These are phyloP conservation scores for Lactifluus subvellereus DNA, from an alignment of 768 basidiomycete species.

Conservation along the genomic window DNA sequence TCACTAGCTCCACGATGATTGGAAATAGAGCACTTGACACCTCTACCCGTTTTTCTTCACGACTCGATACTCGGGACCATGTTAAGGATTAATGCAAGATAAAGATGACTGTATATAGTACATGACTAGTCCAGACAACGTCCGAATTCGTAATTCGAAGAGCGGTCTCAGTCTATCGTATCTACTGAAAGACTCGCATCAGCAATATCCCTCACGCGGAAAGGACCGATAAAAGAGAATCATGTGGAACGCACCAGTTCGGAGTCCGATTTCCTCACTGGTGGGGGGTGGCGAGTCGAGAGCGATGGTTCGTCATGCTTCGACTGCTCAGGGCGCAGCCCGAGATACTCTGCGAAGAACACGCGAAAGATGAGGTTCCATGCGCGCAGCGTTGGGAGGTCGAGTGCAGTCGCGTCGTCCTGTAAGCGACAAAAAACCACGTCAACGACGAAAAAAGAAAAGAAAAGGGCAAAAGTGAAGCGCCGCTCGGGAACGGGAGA, in stretches of 20 bases:
- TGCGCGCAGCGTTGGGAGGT: slow-evolving; percentile 76
- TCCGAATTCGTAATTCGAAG: neutral
- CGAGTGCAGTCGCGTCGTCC: slow-evolving; percentile 87
- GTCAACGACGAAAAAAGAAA: slow-evolving; percentile 1
- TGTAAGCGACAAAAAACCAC: slow-evolving; percentile 28
- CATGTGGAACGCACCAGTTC: slow-evolving; percentile 6
- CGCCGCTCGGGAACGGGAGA: neutral
- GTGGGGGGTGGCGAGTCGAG: neutral
- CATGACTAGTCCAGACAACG: neutral
- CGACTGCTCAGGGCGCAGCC: slow-evolving; percentile 46
- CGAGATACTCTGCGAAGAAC: slow-evolving; percentile 86
- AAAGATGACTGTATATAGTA: neutral
- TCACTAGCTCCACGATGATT: no score
- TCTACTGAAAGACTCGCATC: slow-evolving; percentile 7
- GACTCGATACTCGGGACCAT: no score
- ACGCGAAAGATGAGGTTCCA: slow-evolving; percentile 89
- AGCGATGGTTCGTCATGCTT: slow-evolving; percentile 7
- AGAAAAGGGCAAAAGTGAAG: neutral
- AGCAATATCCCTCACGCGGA: neutral
- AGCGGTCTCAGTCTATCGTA: neutral
- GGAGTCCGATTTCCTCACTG: slow-evolving; percentile 14
- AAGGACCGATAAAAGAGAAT: no score
- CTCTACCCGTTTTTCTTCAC: no score
- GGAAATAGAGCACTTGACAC: no score
- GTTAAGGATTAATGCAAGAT: neutral